Percentiles rank a stretch among this genome's conserved stretches.
Evolutionary conservation across 169 alveolate species (phyloP).

Genomic region (Plasmodium malariae): DNA sequence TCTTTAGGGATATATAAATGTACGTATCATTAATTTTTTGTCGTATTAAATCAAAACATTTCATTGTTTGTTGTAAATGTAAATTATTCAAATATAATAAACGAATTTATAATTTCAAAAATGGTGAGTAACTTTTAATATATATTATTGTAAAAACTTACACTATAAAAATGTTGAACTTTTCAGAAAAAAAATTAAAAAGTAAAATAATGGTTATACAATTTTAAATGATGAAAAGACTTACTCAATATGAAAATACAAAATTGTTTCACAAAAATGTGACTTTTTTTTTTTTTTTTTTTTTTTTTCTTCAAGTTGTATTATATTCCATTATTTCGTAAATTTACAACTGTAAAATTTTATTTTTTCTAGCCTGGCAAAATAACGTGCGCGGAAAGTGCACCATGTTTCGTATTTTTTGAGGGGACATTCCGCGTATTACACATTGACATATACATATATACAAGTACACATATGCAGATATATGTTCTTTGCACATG

Average conservation of each 20-base stretch:
- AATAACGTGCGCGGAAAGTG: conserved; percentile 74
- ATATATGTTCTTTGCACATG: not conserved
- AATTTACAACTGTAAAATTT: not conserved
- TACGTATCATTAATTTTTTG: too few species aligned
- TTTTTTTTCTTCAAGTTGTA: not conserved
- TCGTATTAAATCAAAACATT: too few species aligned
- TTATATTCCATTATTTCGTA: not conserved
- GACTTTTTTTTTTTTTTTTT: not conserved
- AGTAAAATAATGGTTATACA: conserved; percentile 1
- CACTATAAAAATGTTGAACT: not conserved
- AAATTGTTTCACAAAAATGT: not conserved
- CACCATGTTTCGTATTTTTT: not conserved
- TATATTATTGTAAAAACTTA: not conserved
- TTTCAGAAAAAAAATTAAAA: not conserved
- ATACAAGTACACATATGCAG: not conserved
- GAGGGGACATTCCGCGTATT: not conserved
- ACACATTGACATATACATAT: not conserved
- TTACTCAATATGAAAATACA: not conserved
- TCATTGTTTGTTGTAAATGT: too few species aligned
- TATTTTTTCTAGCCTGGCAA: conserved; percentile 4
- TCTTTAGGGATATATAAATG: conserved; percentile 1
- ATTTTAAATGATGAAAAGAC: conserved; percentile 1
- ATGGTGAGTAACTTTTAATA: not conserved
- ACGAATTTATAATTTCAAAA: not conserved
- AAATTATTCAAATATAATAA: too few species aligned